phyloP scores from a whole-genome alignment of 176 grass and related monocot genomes.

The Bonia amplexicaulis region DNA sequence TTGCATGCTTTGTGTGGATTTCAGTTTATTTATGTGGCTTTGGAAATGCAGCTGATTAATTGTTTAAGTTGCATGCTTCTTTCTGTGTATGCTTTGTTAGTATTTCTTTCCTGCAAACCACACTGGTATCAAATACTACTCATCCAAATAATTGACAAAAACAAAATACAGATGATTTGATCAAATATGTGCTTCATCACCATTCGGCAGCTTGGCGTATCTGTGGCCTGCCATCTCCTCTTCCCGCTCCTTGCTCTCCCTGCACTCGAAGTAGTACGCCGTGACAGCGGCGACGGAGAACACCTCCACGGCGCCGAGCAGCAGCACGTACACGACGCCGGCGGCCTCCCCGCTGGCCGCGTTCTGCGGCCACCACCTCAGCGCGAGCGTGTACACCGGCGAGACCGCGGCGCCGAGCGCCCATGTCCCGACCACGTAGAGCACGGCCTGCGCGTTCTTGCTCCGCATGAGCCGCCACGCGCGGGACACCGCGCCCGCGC shows the following conservation, averaged over 20 bases:
- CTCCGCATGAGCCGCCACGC: constrained; percentile 40
- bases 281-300: constrained; percentile 27
- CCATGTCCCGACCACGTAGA: constrained; percentile 33
- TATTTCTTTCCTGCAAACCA: not conserved
- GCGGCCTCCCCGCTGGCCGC: not conserved
- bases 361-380: constrained; percentile 5
- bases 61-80: not conserved
- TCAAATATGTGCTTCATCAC: constrained; percentile 12
- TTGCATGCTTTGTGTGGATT: too few relatives aligned
- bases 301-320: constrained; percentile 38
- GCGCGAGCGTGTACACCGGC: constrained; percentile 44
- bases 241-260: constrained; percentile 8
- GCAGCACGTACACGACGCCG: constrained; percentile 33
- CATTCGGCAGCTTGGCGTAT: constrained; percentile 32
- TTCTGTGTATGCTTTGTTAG: not conserved
- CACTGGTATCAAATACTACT: not conserved
- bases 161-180: not conserved
- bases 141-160: not conserved
- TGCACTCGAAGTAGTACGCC: constrained; percentile 57
- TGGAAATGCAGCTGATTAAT: not conserved
- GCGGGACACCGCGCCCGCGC: constrained; percentile 27
- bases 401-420: constrained; percentile 28
- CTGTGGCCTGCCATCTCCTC: constrained; percentile 3
- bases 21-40: not conserved
- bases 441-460: constrained; percentile 26